Percentiles rank a stretch among this genome's conserved stretches.
Conservation (phyloP, 768 basidiomycete genomes). For the Boletus rufocinnamomeus region DNA sequence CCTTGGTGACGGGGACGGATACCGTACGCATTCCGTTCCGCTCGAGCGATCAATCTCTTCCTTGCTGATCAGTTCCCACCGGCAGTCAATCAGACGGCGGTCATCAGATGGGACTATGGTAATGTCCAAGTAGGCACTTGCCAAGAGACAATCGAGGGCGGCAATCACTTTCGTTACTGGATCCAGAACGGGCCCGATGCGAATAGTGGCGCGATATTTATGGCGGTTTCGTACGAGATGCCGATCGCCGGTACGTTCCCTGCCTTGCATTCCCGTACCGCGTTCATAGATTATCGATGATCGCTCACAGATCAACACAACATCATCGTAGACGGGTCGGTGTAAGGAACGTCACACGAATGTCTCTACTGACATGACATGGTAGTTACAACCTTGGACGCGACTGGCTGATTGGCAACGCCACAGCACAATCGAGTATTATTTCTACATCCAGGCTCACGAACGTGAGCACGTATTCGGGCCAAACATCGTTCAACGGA, state of each 20-base stretch:
- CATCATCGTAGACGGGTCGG: constrained; percentile 70
- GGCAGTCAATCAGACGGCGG: constrained; percentile 79
- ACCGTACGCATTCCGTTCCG: constrained; percentile 46
- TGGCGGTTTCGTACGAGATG: constrained; percentile 74
- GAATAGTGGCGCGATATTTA: constrained; percentile 73
- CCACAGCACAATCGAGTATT: constrained; percentile 49
- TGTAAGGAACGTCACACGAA: background rate
- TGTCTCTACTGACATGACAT: background rate
- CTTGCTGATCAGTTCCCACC: constrained; percentile 1
- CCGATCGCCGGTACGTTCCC: constrained; percentile 55
- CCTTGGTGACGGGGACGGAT: constrained; percentile 82
- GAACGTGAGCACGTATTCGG: constrained; percentile 62
- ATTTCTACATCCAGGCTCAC: constrained; percentile 29
- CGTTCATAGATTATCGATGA: constrained; percentile 1
- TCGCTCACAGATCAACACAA: constrained; percentile 55
- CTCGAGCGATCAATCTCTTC: background rate
- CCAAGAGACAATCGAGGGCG: constrained; percentile 81
- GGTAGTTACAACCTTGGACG: constrained; percentile 77
- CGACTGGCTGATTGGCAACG: constrained; percentile 85
- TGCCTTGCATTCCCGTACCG: constrained; percentile 9
- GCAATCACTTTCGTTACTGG: constrained; percentile 91
- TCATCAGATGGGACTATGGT: constrained; percentile 84
- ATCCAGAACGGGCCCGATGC: constrained; percentile 65
- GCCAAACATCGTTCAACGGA: constrained; percentile 59
- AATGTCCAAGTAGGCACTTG: constrained; percentile 83